Percentiles rank a stretch among this genome's conserved stretches.
Conservation (phyloP, 2,329 filamentous ascomycete genomes). For the Cladosporium halotolerans region DNA sequence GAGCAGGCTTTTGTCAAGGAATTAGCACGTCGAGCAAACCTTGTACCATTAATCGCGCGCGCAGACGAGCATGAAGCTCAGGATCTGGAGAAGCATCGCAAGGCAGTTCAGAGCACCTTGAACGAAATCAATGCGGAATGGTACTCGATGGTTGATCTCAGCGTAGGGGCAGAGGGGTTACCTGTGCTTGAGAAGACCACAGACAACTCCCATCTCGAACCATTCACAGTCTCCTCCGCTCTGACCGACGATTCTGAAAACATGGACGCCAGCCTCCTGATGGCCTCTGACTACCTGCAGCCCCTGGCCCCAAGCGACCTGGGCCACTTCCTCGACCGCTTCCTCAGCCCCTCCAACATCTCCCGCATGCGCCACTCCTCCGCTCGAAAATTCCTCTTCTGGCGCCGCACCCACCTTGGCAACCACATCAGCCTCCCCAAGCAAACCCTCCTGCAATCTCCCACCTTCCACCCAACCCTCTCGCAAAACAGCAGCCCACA, state of each 20-base stretch:
- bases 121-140: slow-evolving; percentile 3
- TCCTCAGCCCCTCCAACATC: slow-evolving; percentile 73
- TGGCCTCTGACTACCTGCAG: slow-evolving; percentile 84
- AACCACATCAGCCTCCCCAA: slow-evolving; percentile 22
- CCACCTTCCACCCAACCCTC: slow-evolving; percentile 15
- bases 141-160: slow-evolving; percentile 12
- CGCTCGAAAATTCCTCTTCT: slow-evolving; percentile 72
- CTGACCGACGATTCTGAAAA: slow-evolving; percentile 65
- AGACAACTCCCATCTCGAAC: slow-evolving; percentile 23
- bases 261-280: slow-evolving; percentile 89
- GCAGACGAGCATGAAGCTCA: slow-evolving; percentile 52
- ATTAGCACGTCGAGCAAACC: slow-evolving; percentile 68
- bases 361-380: slow-evolving; percentile 76
- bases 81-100: not conserved
- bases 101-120: not conserved
- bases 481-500: slow-evolving; percentile 17
- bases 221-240: slow-evolving; percentile 73
- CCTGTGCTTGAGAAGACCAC: not conserved
- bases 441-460: slow-evolving; percentile 19
- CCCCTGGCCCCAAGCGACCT: slow-evolving; percentile 76
- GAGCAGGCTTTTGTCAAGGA: slow-evolving; percentile 20
- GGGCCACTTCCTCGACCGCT: slow-evolving; percentile 56
- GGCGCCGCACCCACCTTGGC: slow-evolving; percentile 45
- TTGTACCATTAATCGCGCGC: slow-evolving; percentile 75
- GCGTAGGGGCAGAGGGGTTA: not conserved